Evolutionary conservation across 805 yeast genomes (phyloP), one percentile per base, ranked within the genome.

Genomic region (Pachysolen tannophilus): DNA sequence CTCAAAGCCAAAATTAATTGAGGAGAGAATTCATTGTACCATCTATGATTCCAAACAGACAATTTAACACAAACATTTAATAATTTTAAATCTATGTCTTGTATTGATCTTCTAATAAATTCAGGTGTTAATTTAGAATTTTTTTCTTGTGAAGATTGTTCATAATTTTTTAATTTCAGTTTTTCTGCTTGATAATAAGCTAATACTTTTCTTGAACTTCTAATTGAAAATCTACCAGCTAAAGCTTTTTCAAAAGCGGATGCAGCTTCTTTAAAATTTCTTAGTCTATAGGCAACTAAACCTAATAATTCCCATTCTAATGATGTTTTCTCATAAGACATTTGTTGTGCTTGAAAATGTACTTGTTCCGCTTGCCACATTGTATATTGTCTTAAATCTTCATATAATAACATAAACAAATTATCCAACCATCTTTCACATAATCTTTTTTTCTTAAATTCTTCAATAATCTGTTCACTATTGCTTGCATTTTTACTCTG

Each of bases 1-100:
- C 72, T 61, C 40, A 87, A 58, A 0, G 76, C 61, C n/a, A 60
- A 53, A n/a, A 78, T 52, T 32, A 86, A 62, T 32, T 64, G 63
- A 15, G 94, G 83, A 7, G 94, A 78, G 52, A 87, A 90, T 45
- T 90, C 96, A 43, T 79, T 73, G 60, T 90, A 94, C 98, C 98
- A 92, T 52, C 98, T 75, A 57, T 88, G 97, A 52, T 86, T 82
- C 97, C 97, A 94, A n/a, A 92, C 94, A n/a, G 81, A 62, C 35
- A 92, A 62, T 48, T 82, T 82, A 24, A 88, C 84, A 38, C 78
- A 59, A 16, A 80, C 61, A 38, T 81, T 86, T 40, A 88, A 63
- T 9, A 85, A 74, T 43, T 68, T 65, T 33, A 67, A 71, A 49
- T 78, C 75, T 34, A 72, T 52, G 35, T 58, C 63, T 33, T 55